Evolutionary conservation across 2,329 filamentous ascomycete species (phyloP), one percentile per base, ranked within the genome.

Genomic region (Dothistroma pini): DNA sequence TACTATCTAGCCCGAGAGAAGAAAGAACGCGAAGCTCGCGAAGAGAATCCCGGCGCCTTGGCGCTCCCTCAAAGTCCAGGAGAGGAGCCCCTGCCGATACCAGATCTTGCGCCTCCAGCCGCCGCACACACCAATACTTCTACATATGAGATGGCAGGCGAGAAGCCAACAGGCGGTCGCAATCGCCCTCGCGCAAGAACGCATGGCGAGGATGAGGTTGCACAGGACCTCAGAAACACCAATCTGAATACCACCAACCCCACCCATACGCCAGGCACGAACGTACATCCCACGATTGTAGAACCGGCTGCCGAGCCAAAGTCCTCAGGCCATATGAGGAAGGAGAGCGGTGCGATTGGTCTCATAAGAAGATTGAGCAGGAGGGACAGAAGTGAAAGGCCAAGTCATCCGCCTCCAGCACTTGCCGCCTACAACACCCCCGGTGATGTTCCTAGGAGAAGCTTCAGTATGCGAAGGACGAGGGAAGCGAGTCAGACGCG

Each of bases 1-100:
- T 99, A 99, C 76, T 96, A 96, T 71, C 84, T 99, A 2, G 95
- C 96, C n/a, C 88, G 86, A 68, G 95, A 99, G 79, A 97, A 97
- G 78, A 86, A 91, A 65, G 91, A 96, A 54, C 86, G 91, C 38
- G 93, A 97, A 70, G 77, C 80, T 51, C 72, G 78, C 25, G 83
- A 86, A 67, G 74, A 77, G 41, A 87, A 86, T 62, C 84, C 87
- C 54, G 84, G 86, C 22, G 83, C 83, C 59, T 71, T 83, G 31
- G 79, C 80, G 21, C 79, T 88, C 71, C 84, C 84, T 16, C 80
- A 81, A 41, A 77, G 80, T 49, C 78, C 86, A 25, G 80, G 81
- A 48, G 83, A 89, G 55, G 79, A 80, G 58, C 77, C 83, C 8
- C 75, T 88, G 55, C 81, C 84, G 66, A 79, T 95, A 64, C 88